These are phyloP conservation scores for Trichosporon ovoides DNA, from an alignment of 1,284 basidiomycete species.

Conservation along the genomic window DNA sequence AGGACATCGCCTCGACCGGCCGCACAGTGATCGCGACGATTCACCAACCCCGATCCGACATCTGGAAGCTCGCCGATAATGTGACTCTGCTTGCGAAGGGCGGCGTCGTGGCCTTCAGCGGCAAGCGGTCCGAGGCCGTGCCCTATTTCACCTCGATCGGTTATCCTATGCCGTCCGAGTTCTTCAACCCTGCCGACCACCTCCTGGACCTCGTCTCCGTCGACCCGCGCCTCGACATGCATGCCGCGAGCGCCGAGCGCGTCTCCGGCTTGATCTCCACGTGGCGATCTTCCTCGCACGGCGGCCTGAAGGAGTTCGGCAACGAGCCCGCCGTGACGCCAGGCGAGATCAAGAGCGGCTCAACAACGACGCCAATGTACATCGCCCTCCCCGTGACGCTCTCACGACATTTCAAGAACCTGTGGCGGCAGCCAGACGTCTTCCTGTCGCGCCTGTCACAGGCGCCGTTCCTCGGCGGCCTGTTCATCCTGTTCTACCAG, in stretches of 20 bases:
- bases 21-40: conserved; percentile 56
- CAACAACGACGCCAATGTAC: conserved; percentile 38
- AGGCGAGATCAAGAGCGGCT: conserved; percentile 13
- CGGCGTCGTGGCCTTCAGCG: conserved; percentile 47
- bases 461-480: conserved; percentile 41
- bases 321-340: conserved; percentile 6
- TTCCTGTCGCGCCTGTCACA: conserved; percentile 48
- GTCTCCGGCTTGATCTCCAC: conserved; percentile 23
- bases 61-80: conserved; percentile 52
- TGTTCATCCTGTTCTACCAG: conserved; percentile 51
- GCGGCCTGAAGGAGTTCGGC: conserved; percentile 12
- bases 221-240: conserved; percentile 32
- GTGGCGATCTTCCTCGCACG: conserved; percentile 16
- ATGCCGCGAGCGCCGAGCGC: conserved; percentile 22
- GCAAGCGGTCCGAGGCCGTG: conserved; percentile 34
- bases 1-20: conserved; percentile 53
- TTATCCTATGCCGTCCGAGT: conserved; percentile 44
- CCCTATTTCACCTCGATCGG: conserved; percentile 42
- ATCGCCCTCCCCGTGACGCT: conserved; percentile 48
- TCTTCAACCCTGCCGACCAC: conserved; percentile 49
- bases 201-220: conserved; percentile 49
- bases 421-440: conserved; percentile 46
- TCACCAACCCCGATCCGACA: conserved; percentile 56
- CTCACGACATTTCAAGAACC: conserved; percentile 44
- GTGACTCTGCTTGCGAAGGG: conserved; percentile 54